Percentiles rank a stretch among this genome's conserved stretches.
Conservation (phyloP, 2,329 filamentous ascomycete species). For the Phyllosticta citrichinensis region DNA sequence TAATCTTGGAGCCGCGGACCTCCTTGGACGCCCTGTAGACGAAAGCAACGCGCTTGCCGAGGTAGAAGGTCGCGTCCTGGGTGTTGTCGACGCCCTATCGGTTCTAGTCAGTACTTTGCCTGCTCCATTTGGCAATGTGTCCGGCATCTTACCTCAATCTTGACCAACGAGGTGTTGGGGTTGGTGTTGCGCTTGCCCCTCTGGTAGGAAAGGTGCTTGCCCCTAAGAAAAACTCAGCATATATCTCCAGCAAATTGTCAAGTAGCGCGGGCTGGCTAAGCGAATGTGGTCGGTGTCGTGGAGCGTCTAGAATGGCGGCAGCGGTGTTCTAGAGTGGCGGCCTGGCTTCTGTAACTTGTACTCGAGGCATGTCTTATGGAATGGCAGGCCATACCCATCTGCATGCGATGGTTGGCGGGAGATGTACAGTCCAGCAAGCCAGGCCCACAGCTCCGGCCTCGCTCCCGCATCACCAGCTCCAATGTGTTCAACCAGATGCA, state of each 20-base stretch:
- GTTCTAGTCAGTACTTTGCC: not conserved
- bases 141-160: constrained; percentile 62
- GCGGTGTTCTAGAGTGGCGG: not conserved
- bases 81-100: constrained; percentile 63
- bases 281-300: not conserved
- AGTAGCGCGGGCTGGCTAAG: not conserved
- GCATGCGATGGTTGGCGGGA: not conserved
- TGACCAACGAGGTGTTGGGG: constrained; percentile 69
- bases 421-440: not conserved
- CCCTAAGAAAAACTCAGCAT: constrained; percentile 44
- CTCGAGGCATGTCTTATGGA: not conserved
- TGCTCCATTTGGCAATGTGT: not conserved
- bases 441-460: not conserved
- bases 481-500: not conserved
- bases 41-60: constrained; percentile 94
- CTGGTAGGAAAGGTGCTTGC: constrained; percentile 94
- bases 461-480: not conserved
- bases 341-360: not conserved
- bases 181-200: constrained; percentile 57
- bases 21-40: constrained; percentile 91
- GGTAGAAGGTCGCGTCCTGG: constrained; percentile 85
- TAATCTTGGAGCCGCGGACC: constrained; percentile 91
- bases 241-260: not conserved
- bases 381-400: not conserved
- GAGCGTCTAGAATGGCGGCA: not conserved